Base-by-base conservation (phyloP, 1,284 basidiomycete species). In the Ceratorhiza oryzae-sativae region DNA sequence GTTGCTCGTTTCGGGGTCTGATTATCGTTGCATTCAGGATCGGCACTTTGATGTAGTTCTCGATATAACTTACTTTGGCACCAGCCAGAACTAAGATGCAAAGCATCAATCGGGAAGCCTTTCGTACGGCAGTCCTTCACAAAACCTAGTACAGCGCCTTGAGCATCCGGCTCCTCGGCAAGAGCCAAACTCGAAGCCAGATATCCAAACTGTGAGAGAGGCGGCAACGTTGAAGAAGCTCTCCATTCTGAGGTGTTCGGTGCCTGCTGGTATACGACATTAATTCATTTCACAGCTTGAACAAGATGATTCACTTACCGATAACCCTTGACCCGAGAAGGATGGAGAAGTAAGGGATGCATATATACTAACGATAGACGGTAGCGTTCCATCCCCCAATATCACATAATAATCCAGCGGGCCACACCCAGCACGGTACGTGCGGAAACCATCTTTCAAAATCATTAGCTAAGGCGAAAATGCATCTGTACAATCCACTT, bases 331-430 rank as follows among this genome's bases (percentile, higher is more conserved):
- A 23, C 41, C 48, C 2, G 42, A 15, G 34, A 59, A 20, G 4
- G 67, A 48, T 4, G 67, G 67, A 10, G 67, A 71, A 39, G 56
- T 56, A 18, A 71, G 25, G 10, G 67, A 46, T 5, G 67, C 67
- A 46, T 71, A 71, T 27, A 53, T 71, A 45, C 67, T 71, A 34
- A 71, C 32, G 12, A 71, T 34, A 5, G 67, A 71, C 1, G 67
- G 45, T 32, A 71, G 27, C 32, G 67, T 71, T n/a, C 67, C 67
- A 27, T 71, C 67, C 18, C 67, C 67, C 13, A 71, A 30, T 20
- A 71, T 71, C 9, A 71, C 56, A 71, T 71, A 71, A 27, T 71
- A 71, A 34, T 71, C 67, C 8, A 71, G 55, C 13, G 67, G 67
- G 23, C 67, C 67, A 49, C 67, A 59, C 23, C 67, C 67, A 48